These are phyloP conservation scores for Aspergillus pseudonomiae DNA, from an alignment of 2,329 filamentous ascomycete species.

Conservation along the genomic window DNA sequence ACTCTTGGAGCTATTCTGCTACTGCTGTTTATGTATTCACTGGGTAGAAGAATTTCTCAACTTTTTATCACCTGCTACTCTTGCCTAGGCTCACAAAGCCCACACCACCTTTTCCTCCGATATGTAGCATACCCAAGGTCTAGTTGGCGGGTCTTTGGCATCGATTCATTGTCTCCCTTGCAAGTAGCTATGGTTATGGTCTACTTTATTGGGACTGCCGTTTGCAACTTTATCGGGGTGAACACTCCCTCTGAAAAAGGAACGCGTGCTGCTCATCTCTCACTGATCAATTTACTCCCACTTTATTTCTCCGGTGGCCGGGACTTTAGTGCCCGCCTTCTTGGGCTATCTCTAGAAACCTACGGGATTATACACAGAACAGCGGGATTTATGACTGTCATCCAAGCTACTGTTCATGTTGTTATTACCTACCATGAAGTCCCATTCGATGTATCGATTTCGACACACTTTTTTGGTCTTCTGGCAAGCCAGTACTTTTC, in stretches of 20 bases:
- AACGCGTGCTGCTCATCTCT: conserved; percentile 4
- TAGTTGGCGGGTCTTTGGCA: background rate
- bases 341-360: background rate
- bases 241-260: background rate
- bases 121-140: conserved; percentile 4
- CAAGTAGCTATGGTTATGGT: background rate
- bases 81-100: background rate
- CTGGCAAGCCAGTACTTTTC: background rate
- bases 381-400: background rate
- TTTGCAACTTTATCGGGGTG: background rate
- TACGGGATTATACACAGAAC: conserved; percentile 3
- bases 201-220: background rate
- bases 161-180: background rate
- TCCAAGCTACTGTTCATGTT: conserved; percentile 8
- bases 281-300: background rate
- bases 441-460: background rate
- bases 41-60: background rate
- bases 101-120: background rate
- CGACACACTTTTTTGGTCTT: background rate
- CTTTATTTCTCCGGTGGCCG: background rate
- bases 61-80: background rate
- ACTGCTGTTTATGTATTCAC: background rate
- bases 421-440: background rate
- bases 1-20: background rate
- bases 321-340: background rate